Evolutionary conservation across 2,329 filamentous ascomycete species (phyloP).

Genomic region (Aspergillus novoparasiticus): DNA sequence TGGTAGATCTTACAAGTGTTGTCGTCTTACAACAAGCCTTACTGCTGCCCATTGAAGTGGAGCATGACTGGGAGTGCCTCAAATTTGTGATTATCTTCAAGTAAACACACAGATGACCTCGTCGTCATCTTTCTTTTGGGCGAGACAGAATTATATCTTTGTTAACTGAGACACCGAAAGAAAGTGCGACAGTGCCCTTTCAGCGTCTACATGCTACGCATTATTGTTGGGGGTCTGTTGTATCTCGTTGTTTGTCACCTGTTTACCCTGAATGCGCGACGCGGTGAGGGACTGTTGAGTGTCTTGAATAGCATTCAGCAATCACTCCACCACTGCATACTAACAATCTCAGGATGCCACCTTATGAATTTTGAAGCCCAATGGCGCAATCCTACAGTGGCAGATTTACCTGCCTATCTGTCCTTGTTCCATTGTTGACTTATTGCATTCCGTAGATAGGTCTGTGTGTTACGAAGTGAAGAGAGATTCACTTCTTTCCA

Average conservation of each 20-base stretch:
- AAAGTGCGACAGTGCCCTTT: neutral
- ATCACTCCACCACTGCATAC: neutral
- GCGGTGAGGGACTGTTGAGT: neutral
- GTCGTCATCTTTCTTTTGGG: neutral
- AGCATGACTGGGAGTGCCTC: neutral
- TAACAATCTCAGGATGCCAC: neutral
- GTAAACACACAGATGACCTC: neutral
- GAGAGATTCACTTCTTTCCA: constrained; percentile 3
- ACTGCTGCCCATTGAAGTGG: neutral
- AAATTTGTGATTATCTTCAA: constrained; percentile 1
- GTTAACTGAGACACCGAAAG: neutral
- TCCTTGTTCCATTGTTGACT: constrained; percentile 21
- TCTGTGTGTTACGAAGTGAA: constrained; percentile 23
- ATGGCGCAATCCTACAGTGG: neutral
- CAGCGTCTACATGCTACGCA: neutral
- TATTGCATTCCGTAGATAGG: constrained; percentile 42
- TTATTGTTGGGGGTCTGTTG: neutral
- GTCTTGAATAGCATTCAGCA: neutral
- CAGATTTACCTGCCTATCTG: constrained; percentile 9
- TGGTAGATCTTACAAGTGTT: constrained; percentile 10
- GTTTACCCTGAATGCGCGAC: no score
- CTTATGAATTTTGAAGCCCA: constrained; percentile 8
- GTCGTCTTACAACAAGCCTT: neutral
- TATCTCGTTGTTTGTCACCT: neutral
- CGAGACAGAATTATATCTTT: neutral